Base-by-base conservation (phyloP, 2,329 filamentous ascomycete species). In the Lasiodiplodia sp. region DNA sequence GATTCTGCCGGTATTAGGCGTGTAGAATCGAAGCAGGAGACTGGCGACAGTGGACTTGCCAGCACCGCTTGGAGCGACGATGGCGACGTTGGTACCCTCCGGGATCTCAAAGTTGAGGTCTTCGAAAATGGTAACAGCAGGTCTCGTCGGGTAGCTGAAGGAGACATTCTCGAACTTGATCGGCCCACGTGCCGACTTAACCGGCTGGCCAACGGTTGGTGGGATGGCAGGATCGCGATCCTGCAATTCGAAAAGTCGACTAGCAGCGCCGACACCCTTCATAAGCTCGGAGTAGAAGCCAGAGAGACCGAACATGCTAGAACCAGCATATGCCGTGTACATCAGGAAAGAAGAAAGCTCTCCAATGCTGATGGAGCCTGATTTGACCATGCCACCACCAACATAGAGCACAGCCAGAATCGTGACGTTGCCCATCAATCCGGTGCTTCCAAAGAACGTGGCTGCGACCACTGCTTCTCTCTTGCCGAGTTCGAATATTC, bases 181-280 rank as follows among this genome's bases (percentile, higher is more conserved):
- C 8, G 91, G 88, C 1, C 96, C 96, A 71, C 94, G 91, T 0
- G 95, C 95, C 28, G 93, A 97, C 67, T 84, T 86, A 37, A 99
- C 94, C 69, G 89, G 91, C 37, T 85, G 78, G 71, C 96, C 96
- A 65, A 91, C 89, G 0, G 96, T 99, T 23, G 94, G 89, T n/a
- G 91, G 91, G 70, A 98, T 96, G 2, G 89, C 91, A 0, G 94
- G 92, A 69, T 92, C 85, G 71, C 96, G 90, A 78, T 99, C 96
- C 78, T 98, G 94, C 6, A 99, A 87, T 77, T 99, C 96, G 76
- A 99, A 99, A 1, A 99, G 85, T 70, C 96, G 91, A 75, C 92
- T 97, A n/a, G 96, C 96, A 52, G 96, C 96, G 75, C 96, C 96
- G 4, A 97, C 95, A 52, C 96, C 96, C 80, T 99, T 99, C 96